phyloP scores from a whole-genome alignment of 2,329 filamentous ascomycete species.

The Penicillium freii region DNA sequence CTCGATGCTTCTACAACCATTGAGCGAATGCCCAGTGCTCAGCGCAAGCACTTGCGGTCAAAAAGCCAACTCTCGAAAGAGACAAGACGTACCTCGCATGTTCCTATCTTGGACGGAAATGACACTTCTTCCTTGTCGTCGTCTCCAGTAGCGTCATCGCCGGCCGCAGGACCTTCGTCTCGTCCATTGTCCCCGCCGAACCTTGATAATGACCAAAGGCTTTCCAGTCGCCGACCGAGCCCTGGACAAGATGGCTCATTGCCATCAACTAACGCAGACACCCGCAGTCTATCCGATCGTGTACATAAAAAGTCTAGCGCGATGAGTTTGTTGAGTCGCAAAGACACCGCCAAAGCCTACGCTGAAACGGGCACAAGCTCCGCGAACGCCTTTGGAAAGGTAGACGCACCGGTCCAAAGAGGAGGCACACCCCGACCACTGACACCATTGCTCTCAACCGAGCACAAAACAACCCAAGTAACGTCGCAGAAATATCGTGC shows the following conservation, averaged over 20 bases:
- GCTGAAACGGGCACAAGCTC: conserved; percentile 66
- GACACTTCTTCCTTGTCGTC: conserved; percentile 31
- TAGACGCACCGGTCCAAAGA: conserved; percentile 54
- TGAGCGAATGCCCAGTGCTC: conserved; percentile 59
- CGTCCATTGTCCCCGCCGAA: conserved; percentile 34
- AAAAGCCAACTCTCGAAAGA: conserved; percentile 43
- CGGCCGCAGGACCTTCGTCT: conserved; percentile 31
- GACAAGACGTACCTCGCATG: conserved; percentile 2
- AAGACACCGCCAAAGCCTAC: conserved; percentile 58
- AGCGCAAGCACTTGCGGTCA: conserved; percentile 41
- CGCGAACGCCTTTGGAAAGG: conserved; percentile 62
- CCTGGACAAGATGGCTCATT: conserved; percentile 32
- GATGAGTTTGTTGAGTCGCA: conserved; percentile 59
- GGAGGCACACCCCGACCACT: conserved; percentile 36
- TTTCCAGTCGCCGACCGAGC: conserved; percentile 25
- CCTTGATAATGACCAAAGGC: conserved; percentile 36
- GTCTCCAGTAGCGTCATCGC: conserved; percentile 41
- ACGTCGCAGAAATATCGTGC: conserved; percentile 53
- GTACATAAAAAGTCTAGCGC: conserved; percentile 52
- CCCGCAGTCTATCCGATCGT: conserved; percentile 27
- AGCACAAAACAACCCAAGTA: conserved; percentile 26
- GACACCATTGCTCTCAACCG: conserved; percentile 37
- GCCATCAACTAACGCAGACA: conserved; percentile 33
- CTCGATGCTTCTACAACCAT: conserved; percentile 89
- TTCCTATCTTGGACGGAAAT: conserved; percentile 6